Base-by-base conservation (phyloP, 2,329 filamentous ascomycete species). In the Penicillium sp. region DNA sequence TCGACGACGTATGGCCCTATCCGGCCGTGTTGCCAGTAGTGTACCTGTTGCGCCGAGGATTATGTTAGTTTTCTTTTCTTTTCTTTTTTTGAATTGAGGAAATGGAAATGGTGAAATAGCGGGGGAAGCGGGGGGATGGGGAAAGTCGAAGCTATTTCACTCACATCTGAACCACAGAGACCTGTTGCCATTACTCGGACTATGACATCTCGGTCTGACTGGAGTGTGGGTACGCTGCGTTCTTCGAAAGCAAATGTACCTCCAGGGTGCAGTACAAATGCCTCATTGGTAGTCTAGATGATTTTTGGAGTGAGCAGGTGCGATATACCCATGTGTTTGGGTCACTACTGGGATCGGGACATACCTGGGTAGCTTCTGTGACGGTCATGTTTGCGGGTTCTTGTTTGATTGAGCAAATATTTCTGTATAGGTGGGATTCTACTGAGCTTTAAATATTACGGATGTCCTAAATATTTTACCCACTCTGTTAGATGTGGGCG, bases 161-260 rank as follows among this genome's bases (percentile, higher is more conserved):
- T 83, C 62, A 89, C 89, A 75, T 94, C 90, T 54, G 86, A 90
- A 57, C 90, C 90, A 79, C 90, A 93, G 76, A 94, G 93, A 64
- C 90, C 90, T 2, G 90, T 94, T 80, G 88, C 92, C 78, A 89
- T 86, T 63, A 92, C 81, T 70, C 86, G 85, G 57, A 93, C 86
- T 68, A 92, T 82, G 61, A 93, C 89, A 73, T 93, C 86, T 78
- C 90, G 82, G 23, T 64, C 59, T 29, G 68, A 63, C 9, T 67
- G 49, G 21, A 70, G 41, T 0, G 39, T 53, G 13, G 67, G 68
- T 33, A 39, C 50, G n/a, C 36, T 50, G 25, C 66, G 62, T 27
- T 63, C 53, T 39, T 70, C 67, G 51, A 60, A 68, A 12, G 43
- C 27, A n/a, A 68, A 68, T 13, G 47, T 54, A 3, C 66, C 65